These are phyloP conservation scores for Brassica rapa DNA, from an alignment of 345 rosid species.

Conservation along the genomic window DNA sequence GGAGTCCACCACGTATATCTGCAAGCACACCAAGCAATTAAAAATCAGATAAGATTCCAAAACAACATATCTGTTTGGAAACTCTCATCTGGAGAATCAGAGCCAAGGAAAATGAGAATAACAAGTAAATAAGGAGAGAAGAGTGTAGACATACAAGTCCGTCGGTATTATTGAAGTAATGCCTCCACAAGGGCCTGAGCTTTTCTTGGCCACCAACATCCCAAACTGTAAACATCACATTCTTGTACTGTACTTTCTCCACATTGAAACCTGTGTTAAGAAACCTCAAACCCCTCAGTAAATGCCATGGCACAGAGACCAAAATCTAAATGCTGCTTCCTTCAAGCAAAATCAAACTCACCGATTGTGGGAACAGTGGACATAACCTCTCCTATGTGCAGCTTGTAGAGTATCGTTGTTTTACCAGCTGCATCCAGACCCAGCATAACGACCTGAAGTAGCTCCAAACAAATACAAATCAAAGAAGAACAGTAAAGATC, in stretches of 20 bases:
- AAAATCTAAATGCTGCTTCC: neutral
- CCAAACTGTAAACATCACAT: slow-evolving; percentile 97
- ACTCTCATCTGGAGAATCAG: too few relatives aligned
- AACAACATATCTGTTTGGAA: too few relatives aligned
- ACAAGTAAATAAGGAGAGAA: too few relatives aligned
- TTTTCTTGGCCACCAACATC: slow-evolving; percentile 99
- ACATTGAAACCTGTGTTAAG: slow-evolving; percentile 85
- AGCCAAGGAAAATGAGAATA: too few relatives aligned
- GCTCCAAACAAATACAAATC: neutral
- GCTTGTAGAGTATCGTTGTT: slow-evolving; percentile 93
- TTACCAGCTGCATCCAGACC: slow-evolving; percentile 99
- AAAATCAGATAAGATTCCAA: slow-evolving; percentile 2
- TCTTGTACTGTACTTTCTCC: slow-evolving; percentile 99
- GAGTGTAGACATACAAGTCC: slow-evolving; percentile 60
- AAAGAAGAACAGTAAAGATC: neutral
- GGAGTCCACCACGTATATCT: slow-evolving; percentile 98
- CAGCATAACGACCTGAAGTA: slow-evolving; percentile 86
- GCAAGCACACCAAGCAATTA: slow-evolving; percentile 14
- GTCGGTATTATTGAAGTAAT: slow-evolving; percentile 96
- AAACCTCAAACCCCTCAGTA: slow-evolving; percentile 19
- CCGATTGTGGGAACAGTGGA: slow-evolving; percentile 99
- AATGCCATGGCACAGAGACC: neutral
- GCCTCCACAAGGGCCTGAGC: slow-evolving; percentile 97
- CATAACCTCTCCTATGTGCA: slow-evolving; percentile 94
- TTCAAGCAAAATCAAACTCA: slow-evolving; percentile 34